Evolutionary conservation across 2,329 filamentous ascomycete species (phyloP), one percentile per base, ranked within the genome.

Genomic region (Daldinia sp.): DNA sequence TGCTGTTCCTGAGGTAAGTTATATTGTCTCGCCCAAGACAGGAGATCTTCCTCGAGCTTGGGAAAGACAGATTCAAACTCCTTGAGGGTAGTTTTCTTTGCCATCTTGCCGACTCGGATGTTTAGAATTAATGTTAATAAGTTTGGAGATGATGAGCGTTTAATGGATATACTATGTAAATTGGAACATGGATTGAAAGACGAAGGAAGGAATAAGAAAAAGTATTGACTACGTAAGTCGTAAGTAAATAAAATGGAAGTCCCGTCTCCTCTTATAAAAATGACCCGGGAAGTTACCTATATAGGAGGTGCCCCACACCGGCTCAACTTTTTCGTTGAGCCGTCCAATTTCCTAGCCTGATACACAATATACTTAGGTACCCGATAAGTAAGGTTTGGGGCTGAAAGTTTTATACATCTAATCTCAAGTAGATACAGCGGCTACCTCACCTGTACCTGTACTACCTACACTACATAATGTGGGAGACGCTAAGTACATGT

Each of bases 51-150:
- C 77, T 94, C 89, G 73, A 99, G 89, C 81, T 91, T 91, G 63
- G 93, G 93, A 84, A 94, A 98, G 79, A 98, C 88, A 51, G 89
- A 85, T 87, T 98, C 94, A 80, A 99, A 99, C 77, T 97, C 91
- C 77, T 92, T 86, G 66, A 94, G 89, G 55, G 91, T 94, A 57
- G 91, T 91, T 74, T 90, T 89, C 85, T 96, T 83, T 46, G 88
- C 86, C 87, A 89, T 90, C 59, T 76, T 83, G 72, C 69, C n/a
- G 5, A 53, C 20, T 54, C 53, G 28, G 37, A 41, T 37, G 26
- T 15, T 15, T 35, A 23, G 26, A 26, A 37, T 39, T 2, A 23
- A 7, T 1, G 20, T 6, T 42, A 42, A 42, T 42, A 18, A 42
- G 39, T 1, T 20, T 18, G 18, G 7, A 20, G 9, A 26, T 50